Base-by-base conservation (phyloP, 345 rosid genomes). In the Cardamine chenopodiifolia region DNA sequence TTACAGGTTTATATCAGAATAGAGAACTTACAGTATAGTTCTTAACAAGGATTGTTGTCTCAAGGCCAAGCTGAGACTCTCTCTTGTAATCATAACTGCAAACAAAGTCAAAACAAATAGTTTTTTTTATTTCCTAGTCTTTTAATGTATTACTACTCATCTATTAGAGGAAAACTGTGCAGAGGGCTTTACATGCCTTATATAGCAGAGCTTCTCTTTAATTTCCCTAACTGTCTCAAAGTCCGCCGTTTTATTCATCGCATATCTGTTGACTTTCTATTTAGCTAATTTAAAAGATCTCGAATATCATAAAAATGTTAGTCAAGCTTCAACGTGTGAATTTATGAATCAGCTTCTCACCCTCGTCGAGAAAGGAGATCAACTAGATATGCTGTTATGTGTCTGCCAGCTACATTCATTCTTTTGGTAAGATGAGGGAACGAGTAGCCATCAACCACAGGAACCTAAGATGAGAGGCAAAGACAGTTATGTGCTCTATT, bases 401-500 rank as follows among this genome's bases (percentile, higher is more conserved):
- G 97, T 64, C 99, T 90, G 14, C 99, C 99, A 81, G 97, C 97
- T 10, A 95, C 96, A 79, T 95, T 95, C 99, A 94, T 95, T 66
- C 97, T 83, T 80, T 95, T 95, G 37, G 99, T 95, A 35, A 95
- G 93, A 85, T 95, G 99, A 66, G 99, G 99, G 54, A 95, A 95
- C 12, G 99, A 95, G 73, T 88, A 95, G 47, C 99, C 97, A 34
- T 95, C 99, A 82, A 95, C 99, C 74, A 95, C 97, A 28, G 99
- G 99, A 72, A 95, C 99, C 97, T 95, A 82, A 31, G 79, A 77
- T 64, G 62, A 52, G 78, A 20, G 25, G 8, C 2, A 18, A 74
- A 73, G 59, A 50, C 3, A 3, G 74, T 56, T 75, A 70, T 63
- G 50, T 70, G 13, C 74, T 69, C 29, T 49, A 32, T 12, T 3